These are phyloP conservation scores for Xerocomus cyaneibrunnescens DNA, from an alignment of 1,284 basidiomycete species.

Conservation along the genomic window DNA sequence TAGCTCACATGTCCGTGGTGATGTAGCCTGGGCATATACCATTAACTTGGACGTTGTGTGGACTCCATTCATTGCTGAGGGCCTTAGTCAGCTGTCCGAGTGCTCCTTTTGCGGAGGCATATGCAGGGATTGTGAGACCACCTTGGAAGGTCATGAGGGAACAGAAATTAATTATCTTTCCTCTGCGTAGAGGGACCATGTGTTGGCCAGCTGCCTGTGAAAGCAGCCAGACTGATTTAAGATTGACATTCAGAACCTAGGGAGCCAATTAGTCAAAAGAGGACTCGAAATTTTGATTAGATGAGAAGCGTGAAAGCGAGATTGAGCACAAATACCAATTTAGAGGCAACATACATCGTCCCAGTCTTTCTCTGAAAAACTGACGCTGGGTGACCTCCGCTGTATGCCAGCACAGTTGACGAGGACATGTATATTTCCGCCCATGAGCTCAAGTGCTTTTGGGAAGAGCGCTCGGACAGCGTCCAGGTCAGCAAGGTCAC, in stretches of 20 bases:
- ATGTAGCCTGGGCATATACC: slow-evolving; percentile 92
- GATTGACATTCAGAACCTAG: slow-evolving; percentile 75
- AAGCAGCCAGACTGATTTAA: slow-evolving; percentile 77
- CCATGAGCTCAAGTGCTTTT: slow-evolving; percentile 61
- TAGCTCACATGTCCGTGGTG: slow-evolving; percentile 79
- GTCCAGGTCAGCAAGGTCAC: slow-evolving; percentile 72
- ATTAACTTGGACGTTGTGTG: slow-evolving; percentile 88
- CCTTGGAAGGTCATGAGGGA: slow-evolving; percentile 81
- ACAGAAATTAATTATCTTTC: slow-evolving; percentile 83
- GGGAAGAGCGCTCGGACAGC: slow-evolving; percentile 68
- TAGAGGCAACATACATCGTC: slow-evolving; percentile 65
- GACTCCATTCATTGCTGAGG: slow-evolving; percentile 61
- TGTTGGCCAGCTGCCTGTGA: slow-evolving; percentile 75
- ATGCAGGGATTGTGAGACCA: slow-evolving; percentile 83
- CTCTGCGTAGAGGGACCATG: slow-evolving; percentile 73
- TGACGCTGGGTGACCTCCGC: slow-evolving; percentile 76
- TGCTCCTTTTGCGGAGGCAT: slow-evolving; percentile 89
- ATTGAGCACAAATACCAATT: slow-evolving; percentile 6
- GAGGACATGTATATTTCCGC: slow-evolving; percentile 76
- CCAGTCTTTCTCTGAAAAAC: slow-evolving; percentile 87
- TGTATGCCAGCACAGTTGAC: slow-evolving; percentile 97
- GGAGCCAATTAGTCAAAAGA: slow-evolving; percentile 17
- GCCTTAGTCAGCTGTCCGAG: slow-evolving; percentile 80
- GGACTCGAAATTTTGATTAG: slow-evolving; percentile 14
- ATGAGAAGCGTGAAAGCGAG: slow-evolving; percentile 9